Conservation (phyloP, 2,329 filamentous ascomycete genomes). For the Trichoderma hamatum region DNA sequence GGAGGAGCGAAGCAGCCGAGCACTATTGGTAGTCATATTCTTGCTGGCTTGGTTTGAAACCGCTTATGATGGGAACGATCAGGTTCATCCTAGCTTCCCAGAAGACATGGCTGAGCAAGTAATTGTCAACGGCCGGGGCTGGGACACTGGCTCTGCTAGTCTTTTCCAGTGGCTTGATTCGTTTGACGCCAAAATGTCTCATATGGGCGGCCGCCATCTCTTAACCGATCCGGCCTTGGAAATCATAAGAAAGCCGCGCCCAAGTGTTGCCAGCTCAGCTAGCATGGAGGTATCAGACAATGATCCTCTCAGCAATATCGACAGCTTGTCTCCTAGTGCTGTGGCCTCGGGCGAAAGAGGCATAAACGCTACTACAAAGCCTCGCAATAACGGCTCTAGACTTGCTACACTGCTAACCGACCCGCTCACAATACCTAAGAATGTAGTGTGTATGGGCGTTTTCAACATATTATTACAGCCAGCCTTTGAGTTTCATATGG, state of each 20-base stretch:
- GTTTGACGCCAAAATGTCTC: conserved; percentile 17
- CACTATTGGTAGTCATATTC: neutral
- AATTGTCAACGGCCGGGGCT: neutral
- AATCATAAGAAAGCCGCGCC: conserved; percentile 1
- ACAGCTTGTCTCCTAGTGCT: neutral
- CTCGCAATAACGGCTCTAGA: neutral
- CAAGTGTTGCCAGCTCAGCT: neutral
- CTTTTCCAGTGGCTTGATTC: conserved; percentile 14
- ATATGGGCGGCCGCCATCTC: conserved; percentile 9
- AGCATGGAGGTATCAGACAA: neutral
- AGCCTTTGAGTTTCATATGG: conserved; percentile 8
- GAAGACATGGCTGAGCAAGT: conserved; percentile 4
- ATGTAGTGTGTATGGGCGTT: conserved; percentile 3
- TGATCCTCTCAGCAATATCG: neutral
- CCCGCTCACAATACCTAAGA: neutral
- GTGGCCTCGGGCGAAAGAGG: neutral
- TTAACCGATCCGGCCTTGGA: neutral
- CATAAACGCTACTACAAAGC: neutral
- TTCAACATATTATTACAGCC: conserved; percentile 8
- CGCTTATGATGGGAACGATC: conserved; percentile 2
- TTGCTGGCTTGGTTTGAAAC: conserved; percentile 11
- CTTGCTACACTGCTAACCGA: neutral
- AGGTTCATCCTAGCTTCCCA: neutral
- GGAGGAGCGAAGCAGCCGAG: conserved; percentile 13
- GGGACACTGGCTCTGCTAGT: neutral